Conservation (phyloP, 768 basidiomycete genomes). For the Podaxis sp. region DNA sequence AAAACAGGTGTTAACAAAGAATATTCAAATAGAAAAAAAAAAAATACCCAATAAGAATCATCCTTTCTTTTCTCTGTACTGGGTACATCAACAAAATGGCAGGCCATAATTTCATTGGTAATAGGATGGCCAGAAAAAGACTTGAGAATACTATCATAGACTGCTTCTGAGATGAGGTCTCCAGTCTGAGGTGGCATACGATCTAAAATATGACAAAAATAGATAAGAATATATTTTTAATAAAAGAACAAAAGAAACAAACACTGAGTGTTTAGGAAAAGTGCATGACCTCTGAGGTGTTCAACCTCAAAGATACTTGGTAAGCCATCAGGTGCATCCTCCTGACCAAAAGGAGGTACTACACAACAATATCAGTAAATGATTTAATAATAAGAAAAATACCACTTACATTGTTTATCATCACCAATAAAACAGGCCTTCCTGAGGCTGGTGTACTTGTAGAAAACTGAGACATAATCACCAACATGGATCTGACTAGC, state of each 20-base stretch:
- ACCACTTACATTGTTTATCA: constrained; percentile 58
- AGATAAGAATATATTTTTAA: constrained; percentile 14
- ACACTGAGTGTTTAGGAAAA: constrained; percentile 80
- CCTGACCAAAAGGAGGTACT: constrained; percentile 85
- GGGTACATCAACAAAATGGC: constrained; percentile 62
- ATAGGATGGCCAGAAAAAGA: constrained; percentile 54
- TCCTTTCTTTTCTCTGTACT: constrained; percentile 33
- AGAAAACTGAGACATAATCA: constrained; percentile 44
- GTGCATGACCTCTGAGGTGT: constrained; percentile 48
- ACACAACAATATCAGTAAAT: constrained; percentile 17
- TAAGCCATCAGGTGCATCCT: constrained; percentile 52
- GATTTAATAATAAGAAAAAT: constrained; percentile 10
- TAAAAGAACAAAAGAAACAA: constrained; percentile 24
- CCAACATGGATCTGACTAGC: constrained; percentile 68
- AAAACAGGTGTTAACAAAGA: constrained; percentile 7
- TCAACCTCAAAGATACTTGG: constrained; percentile 78
- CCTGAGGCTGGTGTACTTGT: constrained; percentile 36
- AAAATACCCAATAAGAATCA: constrained; percentile 36
- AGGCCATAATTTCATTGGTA: constrained; percentile 43
- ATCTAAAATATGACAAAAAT: constrained; percentile 43
- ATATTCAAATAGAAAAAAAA: constrained; percentile 7
- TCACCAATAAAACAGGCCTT: constrained; percentile 68
- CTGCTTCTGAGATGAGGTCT: constrained; percentile 60
- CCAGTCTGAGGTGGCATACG: constrained; percentile 86
- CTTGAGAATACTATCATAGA: constrained; percentile 63